These are phyloP conservation scores for Fonsecaea erecta DNA, from an alignment of 2,329 filamentous ascomycete genomes.

Conservation along the genomic window DNA sequence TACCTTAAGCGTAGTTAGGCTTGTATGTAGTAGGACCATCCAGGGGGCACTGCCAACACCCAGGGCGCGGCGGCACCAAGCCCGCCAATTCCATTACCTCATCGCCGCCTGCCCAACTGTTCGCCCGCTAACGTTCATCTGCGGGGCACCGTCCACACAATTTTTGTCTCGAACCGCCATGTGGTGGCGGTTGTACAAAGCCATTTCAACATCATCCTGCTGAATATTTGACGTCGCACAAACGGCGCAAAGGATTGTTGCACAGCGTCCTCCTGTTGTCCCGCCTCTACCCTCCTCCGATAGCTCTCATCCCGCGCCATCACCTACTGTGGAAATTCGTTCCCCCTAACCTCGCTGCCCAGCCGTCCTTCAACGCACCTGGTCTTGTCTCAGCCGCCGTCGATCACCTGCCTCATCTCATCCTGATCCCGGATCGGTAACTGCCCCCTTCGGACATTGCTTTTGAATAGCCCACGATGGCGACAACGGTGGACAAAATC, in stretches of 20 bases:
- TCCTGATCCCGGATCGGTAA: slow-evolving; percentile 19
- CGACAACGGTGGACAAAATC: slow-evolving; percentile 99
- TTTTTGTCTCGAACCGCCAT: slow-evolving; percentile 5
- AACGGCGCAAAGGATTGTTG: not conserved
- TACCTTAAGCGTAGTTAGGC: too few species aligned
- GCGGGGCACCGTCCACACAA: slow-evolving; percentile 1
- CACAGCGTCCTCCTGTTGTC: slow-evolving; percentile 4
- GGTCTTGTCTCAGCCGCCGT: slow-evolving; percentile 11
- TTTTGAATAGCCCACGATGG: slow-evolving; percentile 65
- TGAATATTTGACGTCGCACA: slow-evolving; percentile 5
- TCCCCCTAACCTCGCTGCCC: slow-evolving; percentile 6
- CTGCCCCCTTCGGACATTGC: slow-evolving; percentile 39
- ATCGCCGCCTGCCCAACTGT: not conserved
- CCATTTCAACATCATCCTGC: not conserved
- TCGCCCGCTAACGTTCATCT: not conserved
- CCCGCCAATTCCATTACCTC: not conserved
- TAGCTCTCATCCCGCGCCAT: not conserved
- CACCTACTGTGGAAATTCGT: slow-evolving; percentile 10
- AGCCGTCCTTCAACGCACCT: not conserved
- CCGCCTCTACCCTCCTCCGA: not conserved
- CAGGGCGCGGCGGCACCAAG: not conserved
- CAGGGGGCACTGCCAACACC: too few species aligned
- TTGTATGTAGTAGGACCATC: too few species aligned
- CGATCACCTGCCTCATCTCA: slow-evolving; percentile 14
- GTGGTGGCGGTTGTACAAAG: not conserved